Percentiles rank a stretch among this genome's conserved stretches.
These are phyloP conservation scores for Leccinum boreale DNA, from an alignment of 768 basidiomycete genomes.

Conservation along the genomic window DNA sequence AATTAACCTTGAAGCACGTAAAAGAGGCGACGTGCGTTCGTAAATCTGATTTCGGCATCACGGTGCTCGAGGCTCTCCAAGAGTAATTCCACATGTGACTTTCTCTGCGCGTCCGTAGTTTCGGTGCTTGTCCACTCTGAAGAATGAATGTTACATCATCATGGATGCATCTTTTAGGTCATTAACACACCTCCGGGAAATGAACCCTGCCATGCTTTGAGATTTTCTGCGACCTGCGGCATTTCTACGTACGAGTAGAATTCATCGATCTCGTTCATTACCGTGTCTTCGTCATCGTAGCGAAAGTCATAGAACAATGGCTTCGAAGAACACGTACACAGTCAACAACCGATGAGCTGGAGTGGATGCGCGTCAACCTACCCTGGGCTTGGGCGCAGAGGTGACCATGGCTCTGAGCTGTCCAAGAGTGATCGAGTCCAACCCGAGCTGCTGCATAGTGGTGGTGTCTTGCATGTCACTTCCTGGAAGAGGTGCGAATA, in stretches of 20 bases:
- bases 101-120: constrained; percentile 56
- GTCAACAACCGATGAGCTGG: constrained; percentile 17
- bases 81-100: constrained; percentile 71
- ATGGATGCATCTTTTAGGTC: neutral
- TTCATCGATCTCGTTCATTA: constrained; percentile 95
- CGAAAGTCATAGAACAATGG: constrained; percentile 88
- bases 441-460: constrained; percentile 39
- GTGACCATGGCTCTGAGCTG: constrained; percentile 74
- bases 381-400: constrained; percentile 74
- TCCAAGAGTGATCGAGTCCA: constrained; percentile 77
- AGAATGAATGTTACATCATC: neutral
- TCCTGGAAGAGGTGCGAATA: constrained; percentile 29
- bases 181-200: constrained; percentile 64
- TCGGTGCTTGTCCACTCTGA: constrained; percentile 74
- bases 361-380: constrained; percentile 28
- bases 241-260: constrained; percentile 98
- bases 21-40: constrained; percentile 80
- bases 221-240: constrained; percentile 83
- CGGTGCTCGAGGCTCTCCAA: constrained; percentile 87
- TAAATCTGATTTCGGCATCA: constrained; percentile 80
- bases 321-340: constrained; percentile 38
- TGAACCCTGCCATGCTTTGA: constrained; percentile 84
- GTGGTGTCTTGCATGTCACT: constrained; percentile 31
- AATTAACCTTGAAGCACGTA: constrained; percentile 86
- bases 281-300: constrained; percentile 94